phyloP scores from a whole-genome alignment of 1,284 basidiomycete genomes.

The Taiwanofungus camphoratus region DNA sequence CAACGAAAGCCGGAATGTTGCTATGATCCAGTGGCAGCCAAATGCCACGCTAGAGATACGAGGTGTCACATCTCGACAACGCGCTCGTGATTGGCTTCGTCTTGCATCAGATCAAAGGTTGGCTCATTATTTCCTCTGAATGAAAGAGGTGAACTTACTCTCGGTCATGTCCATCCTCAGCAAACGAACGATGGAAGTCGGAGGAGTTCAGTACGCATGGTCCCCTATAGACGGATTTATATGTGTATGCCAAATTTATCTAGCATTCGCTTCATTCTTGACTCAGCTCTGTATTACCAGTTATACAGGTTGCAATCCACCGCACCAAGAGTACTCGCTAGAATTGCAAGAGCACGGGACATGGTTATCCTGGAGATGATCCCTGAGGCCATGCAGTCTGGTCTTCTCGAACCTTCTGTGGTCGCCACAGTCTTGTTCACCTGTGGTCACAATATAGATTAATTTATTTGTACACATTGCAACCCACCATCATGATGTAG shows the following conservation, averaged over 20 bases:
- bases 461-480: no score
- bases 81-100: constrained; percentile 48
- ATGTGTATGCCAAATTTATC: constrained; percentile 29
- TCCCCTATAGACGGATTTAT: constrained; percentile 35
- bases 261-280: not conserved
- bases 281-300: constrained; percentile 13
- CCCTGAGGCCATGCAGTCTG: constrained; percentile 26
- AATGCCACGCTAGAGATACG: constrained; percentile 52
- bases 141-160: constrained; percentile 1
- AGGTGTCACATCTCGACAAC: constrained; percentile 41
- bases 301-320: constrained; percentile 26
- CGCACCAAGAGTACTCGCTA: constrained; percentile 27
- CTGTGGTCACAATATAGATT: constrained; percentile 32
- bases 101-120: constrained; percentile 48
- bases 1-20: constrained; percentile 40
- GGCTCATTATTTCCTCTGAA: constrained; percentile 15
- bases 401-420: constrained; percentile 30
- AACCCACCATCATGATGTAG: constrained; percentile 1
- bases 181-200: constrained; percentile 36
- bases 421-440: constrained; percentile 31
- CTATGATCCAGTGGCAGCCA: constrained; percentile 54
- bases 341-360: constrained; percentile 23
- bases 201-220: constrained; percentile 38
- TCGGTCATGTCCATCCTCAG: constrained; percentile 22
- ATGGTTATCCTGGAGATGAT: constrained; percentile 29